A percentile compares a stretch with the other conserved stretches of the same genome.
phyloP scores from a whole-genome alignment of 73 alveolate species.

The Paramecium tetraurelia region DNA sequence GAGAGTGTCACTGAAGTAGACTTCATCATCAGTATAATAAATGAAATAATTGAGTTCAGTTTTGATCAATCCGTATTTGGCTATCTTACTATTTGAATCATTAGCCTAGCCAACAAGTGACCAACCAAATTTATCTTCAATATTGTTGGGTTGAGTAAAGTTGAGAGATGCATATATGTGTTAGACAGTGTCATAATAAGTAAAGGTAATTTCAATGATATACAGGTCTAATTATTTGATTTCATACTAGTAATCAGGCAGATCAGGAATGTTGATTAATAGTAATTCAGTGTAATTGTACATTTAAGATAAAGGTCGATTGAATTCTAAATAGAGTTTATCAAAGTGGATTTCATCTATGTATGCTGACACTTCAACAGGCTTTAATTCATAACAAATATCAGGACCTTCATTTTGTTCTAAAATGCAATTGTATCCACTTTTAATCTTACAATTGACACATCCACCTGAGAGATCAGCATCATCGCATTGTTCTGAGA shows the following conservation, averaged over 20 bases:
- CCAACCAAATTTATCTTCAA: conserved; percentile 36
- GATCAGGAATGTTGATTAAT: not conserved
- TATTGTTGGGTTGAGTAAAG: not conserved
- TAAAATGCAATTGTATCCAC: conserved; percentile 22
- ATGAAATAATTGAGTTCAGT: not conserved
- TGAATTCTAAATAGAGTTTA: not conserved
- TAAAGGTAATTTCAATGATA: not conserved
- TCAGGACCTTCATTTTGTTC: conserved; percentile 45
- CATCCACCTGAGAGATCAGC: not conserved
- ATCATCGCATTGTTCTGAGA: conserved; percentile 43
- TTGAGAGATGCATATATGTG: not conserved
- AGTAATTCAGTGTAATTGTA: conserved; percentile 4
- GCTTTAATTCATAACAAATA: not conserved
- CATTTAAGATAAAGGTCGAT: not conserved
- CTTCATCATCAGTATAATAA: not conserved
- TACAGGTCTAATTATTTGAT: not conserved
- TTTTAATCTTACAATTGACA: not conserved
- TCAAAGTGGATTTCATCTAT: conserved; percentile 45
- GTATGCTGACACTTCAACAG: not conserved
- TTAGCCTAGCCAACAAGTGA: conserved; percentile 37
- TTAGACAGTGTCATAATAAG: not conserved
- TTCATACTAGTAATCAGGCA: not conserved
- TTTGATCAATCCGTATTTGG: not conserved
- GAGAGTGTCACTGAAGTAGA: not conserved
- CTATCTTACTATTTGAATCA: not conserved